Conservation (phyloP, 2,329 filamentous ascomycete species). For the Hyphodiscus sp. region DNA sequence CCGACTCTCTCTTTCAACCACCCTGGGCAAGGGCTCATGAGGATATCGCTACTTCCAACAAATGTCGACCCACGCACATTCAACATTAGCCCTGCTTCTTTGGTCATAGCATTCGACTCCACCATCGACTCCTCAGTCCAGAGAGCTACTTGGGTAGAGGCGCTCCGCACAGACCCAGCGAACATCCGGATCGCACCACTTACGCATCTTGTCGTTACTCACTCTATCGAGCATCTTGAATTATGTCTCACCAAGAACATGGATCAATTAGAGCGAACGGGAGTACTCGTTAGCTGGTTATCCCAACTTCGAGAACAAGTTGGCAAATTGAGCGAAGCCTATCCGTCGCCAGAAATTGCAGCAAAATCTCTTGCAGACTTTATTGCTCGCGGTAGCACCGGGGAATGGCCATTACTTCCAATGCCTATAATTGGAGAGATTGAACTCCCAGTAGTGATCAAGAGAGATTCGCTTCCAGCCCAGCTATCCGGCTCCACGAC, state of each 20-base stretch:
- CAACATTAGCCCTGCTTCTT: slow-evolving; percentile 12
- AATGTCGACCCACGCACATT: slow-evolving; percentile 7
- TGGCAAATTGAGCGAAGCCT: slow-evolving; percentile 15
- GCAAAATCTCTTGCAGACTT: slow-evolving; percentile 22
- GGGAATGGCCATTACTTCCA: slow-evolving; percentile 18
- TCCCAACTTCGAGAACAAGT: slow-evolving; percentile 17
- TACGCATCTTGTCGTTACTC: slow-evolving; percentile 21
- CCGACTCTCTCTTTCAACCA: slow-evolving; percentile 25
- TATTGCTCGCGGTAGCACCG: slow-evolving; percentile 6
- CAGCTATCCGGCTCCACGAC: slow-evolving; percentile 9
- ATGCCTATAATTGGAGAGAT: slow-evolving; percentile 21
- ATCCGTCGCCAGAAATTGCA: slow-evolving; percentile 18
- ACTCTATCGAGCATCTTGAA: slow-evolving; percentile 30
- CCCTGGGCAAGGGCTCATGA: slow-evolving; percentile 14
- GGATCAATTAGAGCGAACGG: slow-evolving; percentile 15
- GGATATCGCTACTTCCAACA: slow-evolving; percentile 24
- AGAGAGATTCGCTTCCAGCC: slow-evolving; percentile 1
- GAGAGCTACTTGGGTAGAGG: slow-evolving; percentile 7
- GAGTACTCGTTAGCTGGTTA: slow-evolving; percentile 20
- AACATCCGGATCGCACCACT: slow-evolving; percentile 15
- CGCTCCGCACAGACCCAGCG: slow-evolving; percentile 9
- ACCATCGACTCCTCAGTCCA: slow-evolving; percentile 17
- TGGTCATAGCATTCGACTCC: slow-evolving; percentile 23
- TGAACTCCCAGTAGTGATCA: not conserved
- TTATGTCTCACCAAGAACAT: slow-evolving; percentile 18